Percentiles rank a stretch among this genome's conserved stretches.
Conservation (phyloP, 345 rosid species). For the Salix caprea region DNA sequence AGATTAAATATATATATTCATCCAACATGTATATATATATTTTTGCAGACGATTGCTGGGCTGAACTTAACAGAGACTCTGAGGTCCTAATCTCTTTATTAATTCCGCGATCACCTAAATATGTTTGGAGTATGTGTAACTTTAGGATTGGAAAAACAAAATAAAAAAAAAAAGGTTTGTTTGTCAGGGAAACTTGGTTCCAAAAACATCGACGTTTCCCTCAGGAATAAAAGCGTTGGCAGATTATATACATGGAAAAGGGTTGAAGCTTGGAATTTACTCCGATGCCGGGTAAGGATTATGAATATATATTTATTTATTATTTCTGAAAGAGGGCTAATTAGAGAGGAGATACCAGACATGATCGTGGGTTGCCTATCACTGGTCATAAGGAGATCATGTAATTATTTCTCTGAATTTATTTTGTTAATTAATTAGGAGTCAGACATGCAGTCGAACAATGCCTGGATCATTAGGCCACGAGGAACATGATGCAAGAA, state of each 20-base stretch:
- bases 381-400: no score
- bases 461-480: conserved; percentile 88
- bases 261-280: conserved; percentile 88
- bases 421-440: conserved; percentile 30
- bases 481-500: conserved; percentile 81
- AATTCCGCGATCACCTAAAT: not conserved
- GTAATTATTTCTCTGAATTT: not conserved
- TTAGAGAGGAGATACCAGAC: no score
- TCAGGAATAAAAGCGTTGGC: conserved; percentile 82
- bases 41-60: conserved; percentile 52
- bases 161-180: no score
- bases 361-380: no score
- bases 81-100: conserved; percentile 15
- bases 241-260: conserved; percentile 75
- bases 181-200: conserved; percentile 57
- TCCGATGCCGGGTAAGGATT: conserved; percentile 70
- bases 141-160: not conserved
- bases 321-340: no score
- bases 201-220: conserved; percentile 62
- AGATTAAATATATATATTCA: no score
- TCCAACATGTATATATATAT: not conserved
- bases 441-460: conserved; percentile 62
- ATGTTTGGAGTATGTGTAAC: not conserved
- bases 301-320: not conserved
- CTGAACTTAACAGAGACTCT: conserved; percentile 39